A percentile compares a stretch with the other conserved stretches of the same genome.
Evolutionary conservation across 371 early-diverging fungal genomes (phyloP).

Genomic region (Synchytrium microbalum): DNA sequence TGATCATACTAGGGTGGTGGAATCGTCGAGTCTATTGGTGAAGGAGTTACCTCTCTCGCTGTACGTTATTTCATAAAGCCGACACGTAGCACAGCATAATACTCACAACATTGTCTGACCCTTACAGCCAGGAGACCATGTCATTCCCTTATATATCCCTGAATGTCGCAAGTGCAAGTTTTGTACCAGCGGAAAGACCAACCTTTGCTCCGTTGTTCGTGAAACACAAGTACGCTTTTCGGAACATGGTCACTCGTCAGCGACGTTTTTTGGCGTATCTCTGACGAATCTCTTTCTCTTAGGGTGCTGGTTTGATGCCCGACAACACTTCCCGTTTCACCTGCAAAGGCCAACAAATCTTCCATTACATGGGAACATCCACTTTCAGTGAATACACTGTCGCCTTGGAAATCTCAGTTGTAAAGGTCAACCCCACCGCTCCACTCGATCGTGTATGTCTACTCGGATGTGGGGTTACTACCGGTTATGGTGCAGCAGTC

Average conservation of each 20-base stretch:
- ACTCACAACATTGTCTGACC: too few relatives aligned
- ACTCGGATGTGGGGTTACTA: conserved; percentile 92
- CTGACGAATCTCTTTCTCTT: conserved; percentile 2
- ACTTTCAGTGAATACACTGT: conserved; percentile 96
- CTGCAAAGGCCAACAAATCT: conserved; percentile 71
- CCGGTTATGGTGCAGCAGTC: conserved; percentile 92
- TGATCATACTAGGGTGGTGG: conserved; percentile 94
- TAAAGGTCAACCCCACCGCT: conserved; percentile 74
- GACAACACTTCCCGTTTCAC: conserved; percentile 89
- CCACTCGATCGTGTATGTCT: conserved; percentile 77
- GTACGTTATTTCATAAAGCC: too few relatives aligned
- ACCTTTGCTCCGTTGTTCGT: conserved; percentile 85
- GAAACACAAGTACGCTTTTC: conserved; percentile 64
- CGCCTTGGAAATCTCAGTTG: conserved; percentile 81
- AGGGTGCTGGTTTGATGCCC: conserved; percentile 91
- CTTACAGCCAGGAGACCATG: conserved; percentile 89
- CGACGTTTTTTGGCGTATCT: too few relatives aligned
- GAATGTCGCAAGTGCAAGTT: conserved; percentile 86
- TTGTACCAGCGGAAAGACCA: conserved; percentile 91
- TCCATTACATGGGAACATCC: conserved; percentile 95
- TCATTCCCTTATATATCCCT: conserved; percentile 89
- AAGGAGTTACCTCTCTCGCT: conserved; percentile 85
- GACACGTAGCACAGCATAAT: too few relatives aligned
- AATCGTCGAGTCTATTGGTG: conserved; percentile 92
- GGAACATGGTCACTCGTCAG: too few relatives aligned